phyloP scores from a whole-genome alignment of 768 basidiomycete genomes.

The Lactifluus volemus region DNA sequence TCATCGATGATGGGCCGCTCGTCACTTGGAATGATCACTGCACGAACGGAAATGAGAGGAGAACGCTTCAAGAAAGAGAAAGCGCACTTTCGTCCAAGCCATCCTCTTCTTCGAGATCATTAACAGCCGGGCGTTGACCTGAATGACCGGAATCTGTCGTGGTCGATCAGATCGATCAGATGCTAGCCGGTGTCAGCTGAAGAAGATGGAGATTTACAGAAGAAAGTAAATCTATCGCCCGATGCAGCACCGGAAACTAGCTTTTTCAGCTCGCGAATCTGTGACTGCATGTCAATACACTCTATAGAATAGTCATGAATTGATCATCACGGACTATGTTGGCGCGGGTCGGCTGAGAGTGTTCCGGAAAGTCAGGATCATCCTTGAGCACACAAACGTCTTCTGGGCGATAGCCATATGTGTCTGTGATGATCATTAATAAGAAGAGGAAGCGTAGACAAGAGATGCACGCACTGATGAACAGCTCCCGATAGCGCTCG shows the following conservation, averaged over 20 bases:
- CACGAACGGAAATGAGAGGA: not conserved
- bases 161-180: not conserved
- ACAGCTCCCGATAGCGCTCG: slow-evolving; percentile 3
- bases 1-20: slow-evolving; percentile 21
- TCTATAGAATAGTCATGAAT: not conserved
- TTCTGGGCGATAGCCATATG: slow-evolving; percentile 12
- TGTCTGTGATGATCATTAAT: not conserved
- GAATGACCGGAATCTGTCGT: slow-evolving; percentile 23
- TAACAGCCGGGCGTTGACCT: slow-evolving; percentile 12
- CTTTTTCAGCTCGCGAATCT: slow-evolving; percentile 17
- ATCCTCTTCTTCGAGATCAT: slow-evolving; percentile 18
- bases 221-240: slow-evolving; percentile 23
- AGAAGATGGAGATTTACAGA: slow-evolving; percentile 20
- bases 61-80: no score
- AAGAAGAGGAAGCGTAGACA: not conserved
- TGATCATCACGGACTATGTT: slow-evolving; percentile 12
- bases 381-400: slow-evolving; percentile 19
- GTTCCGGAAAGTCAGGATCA: not conserved
- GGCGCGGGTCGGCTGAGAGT: slow-evolving; percentile 7
- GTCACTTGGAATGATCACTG: slow-evolving; percentile 12
- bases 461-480: not conserved
- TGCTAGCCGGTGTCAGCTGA: no score
- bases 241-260: slow-evolving; percentile 18
- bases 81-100: slow-evolving; percentile 21
- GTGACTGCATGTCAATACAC: not conserved